Evolutionary conservation across 805 yeast species (phyloP), one percentile per base, ranked within the genome.

Genomic region (Metschnikowia shivogae): DNA sequence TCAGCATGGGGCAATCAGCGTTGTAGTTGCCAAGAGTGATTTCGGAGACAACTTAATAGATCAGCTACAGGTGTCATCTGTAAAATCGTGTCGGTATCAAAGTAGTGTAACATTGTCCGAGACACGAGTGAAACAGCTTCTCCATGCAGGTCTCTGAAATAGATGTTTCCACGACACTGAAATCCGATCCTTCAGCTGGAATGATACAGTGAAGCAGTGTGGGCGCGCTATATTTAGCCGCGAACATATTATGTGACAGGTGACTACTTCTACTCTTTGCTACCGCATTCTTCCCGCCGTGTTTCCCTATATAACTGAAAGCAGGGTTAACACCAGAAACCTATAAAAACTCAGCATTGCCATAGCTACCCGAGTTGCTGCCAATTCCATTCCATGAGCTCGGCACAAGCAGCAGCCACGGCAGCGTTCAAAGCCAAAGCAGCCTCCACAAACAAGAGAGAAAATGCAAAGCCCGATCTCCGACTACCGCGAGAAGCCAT

Each of bases 361-460:
- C 7, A 6, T 12, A 9, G 31, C 13, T 29, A n/a, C 31, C 4
- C 31, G 7, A 12, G 13, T 29, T 10, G 32, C 22, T 37, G 33
- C 34, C n/a, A n/a, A 24, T 29, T 26, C 19, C 9, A 30, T 7
- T 20, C 8, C 36, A 53, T 50, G 55, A 47, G 57, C 44, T 56
- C 69, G 27, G 70, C 70, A 33, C 68, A 66, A 38, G 73, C 74
- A 6, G 76, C 76, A 11, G 76, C 76, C 2, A 48, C 67, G 52
- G 75, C 75, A 4, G 76, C 76, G 5, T 70, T 70, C 52, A 67
- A 62, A 46, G 65, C 56, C 39, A 35, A 36, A 39, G 48, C 22
- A 14, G 33, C 43, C 24, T 35, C 42, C 12, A 35, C 24, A 5
- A 27, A 33, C 41, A 39, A 34, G 20, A n/a, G 13, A 36, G 19